Evolutionary conservation across 768 basidiomycete genomes (phyloP), one percentile per base, ranked within the genome.

Genomic region (Mycena galericulata): DNA sequence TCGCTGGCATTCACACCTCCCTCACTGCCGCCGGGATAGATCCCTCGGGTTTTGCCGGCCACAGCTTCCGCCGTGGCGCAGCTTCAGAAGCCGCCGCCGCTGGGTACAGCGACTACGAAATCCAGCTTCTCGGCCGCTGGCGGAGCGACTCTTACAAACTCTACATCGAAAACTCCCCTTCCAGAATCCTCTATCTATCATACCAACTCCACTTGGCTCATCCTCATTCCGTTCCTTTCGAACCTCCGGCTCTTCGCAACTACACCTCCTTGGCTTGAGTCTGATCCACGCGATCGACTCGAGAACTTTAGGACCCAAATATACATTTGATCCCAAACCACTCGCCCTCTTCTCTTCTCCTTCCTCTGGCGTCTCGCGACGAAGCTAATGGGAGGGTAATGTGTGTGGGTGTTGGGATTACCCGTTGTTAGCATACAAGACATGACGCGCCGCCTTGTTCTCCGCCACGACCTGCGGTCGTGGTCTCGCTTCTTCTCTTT

Each of bases 111-210:
- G 47, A 49, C 47, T 49, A 49, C 27, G 47, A 49, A 29, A 49
- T 49, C 27, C 47, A 49, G 47, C 47, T 49, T 29, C 47, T 49
- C 47, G 47, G 47, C 27, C 47, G 47, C 27, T 49, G 47, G 47
- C 47, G 26, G n/a, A 49, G 47, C 47, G 47, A 49, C 27, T 73
- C 75, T 18, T 81, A 80, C 75, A 79, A 78, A 34, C 75, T 81
- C 5, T 82, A 82, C 70, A 76, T 81, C 22, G 80, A 81, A 8
- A 50, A 67, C 8, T 54, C 71, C 1, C n/a, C 30, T 6, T 51
- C 71, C 15, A 65, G 73, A 1, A 56, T 79, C 34, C 75, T 80
- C 17, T 70, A 75, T 30, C 73, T 81, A 32, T 79, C 79, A n/a
- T 64, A 75, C 26, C 70, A 59, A 61, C 76, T 82, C 34, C 79